Evolutionary conservation across 495 filamentous ascomycete species (phyloP).

Genomic region (Pyrenula massariospora): DNA sequence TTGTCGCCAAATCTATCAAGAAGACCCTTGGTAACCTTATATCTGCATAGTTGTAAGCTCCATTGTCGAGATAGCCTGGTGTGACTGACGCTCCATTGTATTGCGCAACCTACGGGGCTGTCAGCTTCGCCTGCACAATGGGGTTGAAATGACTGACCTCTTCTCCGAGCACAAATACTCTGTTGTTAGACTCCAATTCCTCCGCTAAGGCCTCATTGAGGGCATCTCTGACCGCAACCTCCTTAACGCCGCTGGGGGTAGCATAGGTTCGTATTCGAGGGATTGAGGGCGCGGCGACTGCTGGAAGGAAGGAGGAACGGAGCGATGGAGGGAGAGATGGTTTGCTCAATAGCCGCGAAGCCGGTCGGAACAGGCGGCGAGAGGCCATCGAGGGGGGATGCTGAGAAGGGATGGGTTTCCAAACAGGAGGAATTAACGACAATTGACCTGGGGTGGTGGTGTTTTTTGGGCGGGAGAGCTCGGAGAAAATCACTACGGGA

Average conservation of each 20-base stretch:
- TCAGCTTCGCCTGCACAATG: no score
- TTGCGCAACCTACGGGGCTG: no score
- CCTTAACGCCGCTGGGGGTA: constrained; percentile 46
- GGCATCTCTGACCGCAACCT: constrained; percentile 93
- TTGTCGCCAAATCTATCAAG: constrained; percentile 95
- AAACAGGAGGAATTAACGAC: no score
- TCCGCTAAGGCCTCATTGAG: constrained; percentile 96
- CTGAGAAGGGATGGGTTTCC: constrained; percentile 5
- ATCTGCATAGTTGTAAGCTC: constrained; percentile 31
- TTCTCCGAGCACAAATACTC: constrained; percentile 92
- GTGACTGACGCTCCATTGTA: neutral
- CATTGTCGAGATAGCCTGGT: constrained; percentile 1
- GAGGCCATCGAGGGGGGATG: constrained; percentile 39
- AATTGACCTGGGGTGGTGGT: no score
- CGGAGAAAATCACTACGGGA: neutral
- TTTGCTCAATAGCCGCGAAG: constrained; percentile 61
- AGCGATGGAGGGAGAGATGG: constrained; percentile 38
- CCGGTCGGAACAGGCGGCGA: constrained; percentile 72
- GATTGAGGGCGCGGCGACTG: constrained; percentile 33
- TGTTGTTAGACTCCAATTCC: constrained; percentile 86
- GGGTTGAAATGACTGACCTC: constrained; percentile 99
- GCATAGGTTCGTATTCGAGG: constrained; percentile 34
- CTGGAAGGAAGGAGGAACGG: constrained; percentile 39
- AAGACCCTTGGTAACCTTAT: constrained; percentile 97
- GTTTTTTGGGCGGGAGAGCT: neutral